A percentile compares a stretch with the other conserved stretches of the same genome.
Conservation (phyloP, 352 stramenopile species). For the Poterioochromonas sp. region DNA sequence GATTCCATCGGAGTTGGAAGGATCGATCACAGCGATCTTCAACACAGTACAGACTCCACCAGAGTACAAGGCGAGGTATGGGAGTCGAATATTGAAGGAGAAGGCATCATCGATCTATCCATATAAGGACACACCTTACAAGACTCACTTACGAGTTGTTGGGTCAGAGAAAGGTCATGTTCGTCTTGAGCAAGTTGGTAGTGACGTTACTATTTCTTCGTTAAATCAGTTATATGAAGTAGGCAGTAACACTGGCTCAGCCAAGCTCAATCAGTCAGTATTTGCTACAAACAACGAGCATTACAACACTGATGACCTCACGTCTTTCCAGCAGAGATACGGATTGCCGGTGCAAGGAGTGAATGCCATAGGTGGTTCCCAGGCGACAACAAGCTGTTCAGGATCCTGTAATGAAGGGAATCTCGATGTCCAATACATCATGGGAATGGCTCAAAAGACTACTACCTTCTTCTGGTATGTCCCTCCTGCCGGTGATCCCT, state of each 20-base stretch:
- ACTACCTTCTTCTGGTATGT: slow-evolving; percentile 43
- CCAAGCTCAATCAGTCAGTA: background rate
- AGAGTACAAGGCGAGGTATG: background rate
- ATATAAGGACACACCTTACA: background rate
- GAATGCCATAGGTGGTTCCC: too few species aligned
- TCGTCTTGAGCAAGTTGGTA: background rate
- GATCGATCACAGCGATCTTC: background rate
- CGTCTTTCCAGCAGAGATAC: background rate
- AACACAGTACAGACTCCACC: slow-evolving; percentile 19
- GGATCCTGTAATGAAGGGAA: slow-evolving; percentile 60
- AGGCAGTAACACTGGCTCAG: background rate
- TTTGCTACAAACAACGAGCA: background rate
- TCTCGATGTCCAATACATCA: slow-evolving; percentile 78
- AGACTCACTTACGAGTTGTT: background rate
- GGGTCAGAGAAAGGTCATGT: background rate
- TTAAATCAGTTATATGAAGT: slow-evolving; percentile 6
- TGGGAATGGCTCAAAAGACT: slow-evolving; percentile 59
- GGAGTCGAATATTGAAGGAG: too few species aligned
- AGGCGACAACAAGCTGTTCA: too few species aligned
- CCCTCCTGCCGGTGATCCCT: background rate
- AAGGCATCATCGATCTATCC: background rate
- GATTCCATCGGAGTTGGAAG: background rate
- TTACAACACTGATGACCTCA: background rate
- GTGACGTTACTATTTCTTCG: background rate
- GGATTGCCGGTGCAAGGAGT: background rate